These are phyloP conservation scores for Fusarium pininemorale DNA, from an alignment of 2,329 filamentous ascomycete genomes.

Conservation along the genomic window DNA sequence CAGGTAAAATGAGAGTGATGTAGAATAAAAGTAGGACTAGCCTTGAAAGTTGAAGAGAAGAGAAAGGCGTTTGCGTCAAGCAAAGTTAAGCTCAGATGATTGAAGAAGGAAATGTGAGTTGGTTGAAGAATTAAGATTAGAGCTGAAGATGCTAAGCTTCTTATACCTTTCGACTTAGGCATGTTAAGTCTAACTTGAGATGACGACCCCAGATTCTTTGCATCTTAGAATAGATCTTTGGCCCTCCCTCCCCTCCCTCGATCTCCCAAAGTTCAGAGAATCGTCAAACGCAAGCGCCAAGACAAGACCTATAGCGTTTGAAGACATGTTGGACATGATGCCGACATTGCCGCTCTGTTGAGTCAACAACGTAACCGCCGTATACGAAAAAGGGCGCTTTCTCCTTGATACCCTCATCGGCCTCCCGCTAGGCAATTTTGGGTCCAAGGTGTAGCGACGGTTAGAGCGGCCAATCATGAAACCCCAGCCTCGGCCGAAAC, in stretches of 20 bases:
- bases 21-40: slow-evolving; percentile 10
- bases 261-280: neutral
- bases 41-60: neutral
- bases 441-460: neutral
- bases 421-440: neutral
- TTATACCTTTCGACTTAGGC: neutral
- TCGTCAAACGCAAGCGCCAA: slow-evolving; percentile 2
- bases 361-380: neutral
- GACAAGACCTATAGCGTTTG: neutral
- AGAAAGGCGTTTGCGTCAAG: slow-evolving; percentile 13
- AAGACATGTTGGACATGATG: neutral
- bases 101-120: slow-evolving; percentile 1
- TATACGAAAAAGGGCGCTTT: neutral
- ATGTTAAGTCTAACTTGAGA: neutral
- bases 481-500: neutral
- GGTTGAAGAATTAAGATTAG: neutral
- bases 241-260: neutral
- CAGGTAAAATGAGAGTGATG: slow-evolving; percentile 3
- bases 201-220: neutral
- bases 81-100: slow-evolving; percentile 9
- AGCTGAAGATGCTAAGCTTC: neutral
- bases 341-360: slow-evolving; percentile 10
- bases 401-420: neutral
- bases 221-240: neutral
- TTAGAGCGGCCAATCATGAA: slow-evolving; percentile 1